These are phyloP conservation scores for Inga laurina DNA, from an alignment of 306 rosid species.

Conservation along the genomic window DNA sequence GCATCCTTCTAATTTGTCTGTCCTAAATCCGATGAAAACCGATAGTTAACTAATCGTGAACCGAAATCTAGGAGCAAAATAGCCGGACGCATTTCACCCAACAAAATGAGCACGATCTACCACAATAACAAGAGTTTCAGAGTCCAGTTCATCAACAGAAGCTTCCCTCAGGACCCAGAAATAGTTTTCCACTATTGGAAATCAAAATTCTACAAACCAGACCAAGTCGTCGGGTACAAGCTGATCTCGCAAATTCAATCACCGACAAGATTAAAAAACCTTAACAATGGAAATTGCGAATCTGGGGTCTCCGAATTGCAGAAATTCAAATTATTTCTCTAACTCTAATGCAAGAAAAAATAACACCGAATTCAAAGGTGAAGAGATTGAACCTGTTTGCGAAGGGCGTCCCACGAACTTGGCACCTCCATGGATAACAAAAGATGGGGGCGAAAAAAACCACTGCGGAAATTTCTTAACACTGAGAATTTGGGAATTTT, in stretches of 20 bases:
- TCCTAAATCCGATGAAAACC: background rate
- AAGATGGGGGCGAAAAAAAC: background rate
- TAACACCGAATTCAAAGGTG: background rate
- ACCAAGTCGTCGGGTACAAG: background rate
- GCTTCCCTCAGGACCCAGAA: background rate
- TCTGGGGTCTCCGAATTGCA: background rate
- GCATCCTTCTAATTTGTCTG: background rate
- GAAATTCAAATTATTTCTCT: background rate
- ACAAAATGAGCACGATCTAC: slow-evolving; percentile 16
- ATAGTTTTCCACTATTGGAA: background rate
- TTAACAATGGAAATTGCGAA: background rate
- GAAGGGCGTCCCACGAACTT: slow-evolving; percentile 91
- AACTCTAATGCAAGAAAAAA: background rate
- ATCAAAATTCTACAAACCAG: slow-evolving; percentile 3
- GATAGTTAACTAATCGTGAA: background rate
- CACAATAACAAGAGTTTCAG: background rate
- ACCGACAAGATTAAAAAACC: slow-evolving; percentile 15
- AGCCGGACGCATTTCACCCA: background rate
- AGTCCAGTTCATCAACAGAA: background rate
- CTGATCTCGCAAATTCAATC: slow-evolving; percentile 1
- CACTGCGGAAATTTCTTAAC: background rate
- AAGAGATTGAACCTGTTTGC: slow-evolving; percentile 65
- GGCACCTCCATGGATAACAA: slow-evolving; percentile 56
- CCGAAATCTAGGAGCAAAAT: slow-evolving; percentile 3
- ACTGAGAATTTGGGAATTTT: background rate